Evolutionary conservation across 306 rosid genomes (phyloP).

Genomic region (Ammopiptanthus mongolicus): DNA sequence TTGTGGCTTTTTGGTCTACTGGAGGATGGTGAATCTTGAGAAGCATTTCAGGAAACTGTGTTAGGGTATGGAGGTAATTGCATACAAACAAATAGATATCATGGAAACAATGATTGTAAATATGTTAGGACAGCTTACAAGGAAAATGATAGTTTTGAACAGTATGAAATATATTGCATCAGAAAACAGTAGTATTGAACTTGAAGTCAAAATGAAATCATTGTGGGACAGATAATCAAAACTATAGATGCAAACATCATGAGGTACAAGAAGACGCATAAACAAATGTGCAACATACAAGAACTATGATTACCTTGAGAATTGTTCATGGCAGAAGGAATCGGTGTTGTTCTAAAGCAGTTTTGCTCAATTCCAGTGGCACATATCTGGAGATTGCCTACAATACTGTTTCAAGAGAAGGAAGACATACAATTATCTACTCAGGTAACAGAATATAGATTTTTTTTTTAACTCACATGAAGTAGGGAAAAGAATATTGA

Average conservation of each 20-base stretch:
- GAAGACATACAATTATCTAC: conserved; percentile 9
- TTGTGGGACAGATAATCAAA: background rate
- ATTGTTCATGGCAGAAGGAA: conserved; percentile 34
- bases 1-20: conserved; percentile 64
- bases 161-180: background rate
- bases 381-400: conserved; percentile 83
- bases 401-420: conserved; percentile 47
- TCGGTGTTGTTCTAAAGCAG: conserved; percentile 50
- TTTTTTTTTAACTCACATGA: background rate
- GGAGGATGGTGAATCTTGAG: conserved; percentile 47
- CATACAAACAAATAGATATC: background rate
- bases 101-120: conserved; percentile 19
- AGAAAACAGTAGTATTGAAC: background rate
- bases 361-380: conserved; percentile 43
- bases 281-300: conserved; percentile 9
- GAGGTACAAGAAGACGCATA: background rate
- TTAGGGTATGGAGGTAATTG: conserved; percentile 22
- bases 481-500: background rate
- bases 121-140: background rate
- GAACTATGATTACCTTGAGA: conserved; percentile 58
- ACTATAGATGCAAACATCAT: conserved; percentile 5
- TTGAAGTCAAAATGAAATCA: conserved; percentile 19
- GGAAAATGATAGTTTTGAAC: background rate
- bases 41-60: conserved; percentile 20
- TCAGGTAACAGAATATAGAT: background rate